Conservation (phyloP, 345 rosid genomes). For the Eucalyptus globulus region DNA sequence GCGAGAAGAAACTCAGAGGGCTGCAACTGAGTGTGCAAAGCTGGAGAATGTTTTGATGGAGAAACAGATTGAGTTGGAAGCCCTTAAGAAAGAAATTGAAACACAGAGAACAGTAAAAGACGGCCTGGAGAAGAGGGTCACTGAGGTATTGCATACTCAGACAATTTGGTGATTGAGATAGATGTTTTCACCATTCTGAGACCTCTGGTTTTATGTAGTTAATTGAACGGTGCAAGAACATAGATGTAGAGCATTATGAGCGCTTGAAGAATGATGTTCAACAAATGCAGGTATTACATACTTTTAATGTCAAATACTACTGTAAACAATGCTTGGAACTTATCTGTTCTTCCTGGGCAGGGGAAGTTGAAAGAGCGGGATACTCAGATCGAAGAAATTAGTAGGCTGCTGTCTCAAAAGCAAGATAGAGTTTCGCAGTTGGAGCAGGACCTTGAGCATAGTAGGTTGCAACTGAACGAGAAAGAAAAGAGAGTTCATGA, state of each 20-base stretch:
- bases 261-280: conserved; percentile 55
- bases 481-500: conserved; percentile 56
- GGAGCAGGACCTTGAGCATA: conserved; percentile 65
- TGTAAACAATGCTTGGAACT: background rate
- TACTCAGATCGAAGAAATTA: conserved; percentile 43
- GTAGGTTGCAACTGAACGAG: conserved; percentile 47
- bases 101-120: conserved; percentile 50
- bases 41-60: conserved; percentile 39
- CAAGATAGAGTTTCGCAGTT: conserved; percentile 42
- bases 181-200: conserved; percentile 1
- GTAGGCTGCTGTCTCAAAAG: conserved; percentile 30
- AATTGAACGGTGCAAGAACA: conserved; percentile 51
- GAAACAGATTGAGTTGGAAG: conserved; percentile 58
- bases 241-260: conserved; percentile 67
- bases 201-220: conserved; percentile 26
- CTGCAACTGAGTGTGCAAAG: conserved; percentile 36
- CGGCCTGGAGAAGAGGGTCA: conserved; percentile 46
- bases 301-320: background rate
- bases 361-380: conserved; percentile 59
- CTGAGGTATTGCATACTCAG: conserved; percentile 38
- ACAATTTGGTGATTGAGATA: background rate
- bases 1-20: conserved; percentile 62
- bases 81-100: conserved; percentile 60
- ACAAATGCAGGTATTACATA: conserved; percentile 40
- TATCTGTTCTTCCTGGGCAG: conserved; percentile 13